Evolutionary conservation across 2,329 filamentous ascomycete species (phyloP), one percentile per base, ranked within the genome.

Genomic region (Neonectria ditissima): DNA sequence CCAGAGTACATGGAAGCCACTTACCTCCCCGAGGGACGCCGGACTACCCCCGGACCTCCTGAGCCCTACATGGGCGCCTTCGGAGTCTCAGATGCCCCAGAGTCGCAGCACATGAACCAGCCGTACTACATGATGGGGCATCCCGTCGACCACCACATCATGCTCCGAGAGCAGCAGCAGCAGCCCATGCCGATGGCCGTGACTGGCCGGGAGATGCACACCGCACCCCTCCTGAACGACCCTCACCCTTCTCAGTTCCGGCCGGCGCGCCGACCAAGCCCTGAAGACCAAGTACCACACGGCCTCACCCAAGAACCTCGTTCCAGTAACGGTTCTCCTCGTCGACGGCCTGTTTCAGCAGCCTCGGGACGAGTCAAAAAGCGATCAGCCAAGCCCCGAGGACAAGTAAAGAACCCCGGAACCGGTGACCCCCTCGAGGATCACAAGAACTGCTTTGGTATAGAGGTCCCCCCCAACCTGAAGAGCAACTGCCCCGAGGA

Each of bases 401-500:
- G 59, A 5, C 52, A 55, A 11, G n/a, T 65, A 20, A 66, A 65
- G 41, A 65, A 37, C 18, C 32, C 56, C 18, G 43, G 59, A 9
- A n/a, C 65, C 39, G 63, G 66, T 44, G 66, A 76, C 22, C 72
- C 76, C 34, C 53, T 69, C 5, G 71, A 74, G 9, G 77, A 80
- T 28, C 74, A 77, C 66, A 74, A 73, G 55, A 80, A 81, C 65
- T 80, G 76, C 64, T 67, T 73, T 39, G 72, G 75, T 7, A 55
- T 78, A 53, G 72, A 79, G 66, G 66, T 77, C 51, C 72, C 78
- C 1, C 78, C 81, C 22, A 75, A 69, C 2, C 77, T 87, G 45
- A 82, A 82, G 58, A 74, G 77, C 22, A 78, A 78, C 18, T 83
- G 83, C 26, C 82, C 83, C 1, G 78, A 81, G 2, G 81, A 86